phyloP scores from a whole-genome alignment of 2,329 filamentous ascomycete species.

The Ascochyta fabae region DNA sequence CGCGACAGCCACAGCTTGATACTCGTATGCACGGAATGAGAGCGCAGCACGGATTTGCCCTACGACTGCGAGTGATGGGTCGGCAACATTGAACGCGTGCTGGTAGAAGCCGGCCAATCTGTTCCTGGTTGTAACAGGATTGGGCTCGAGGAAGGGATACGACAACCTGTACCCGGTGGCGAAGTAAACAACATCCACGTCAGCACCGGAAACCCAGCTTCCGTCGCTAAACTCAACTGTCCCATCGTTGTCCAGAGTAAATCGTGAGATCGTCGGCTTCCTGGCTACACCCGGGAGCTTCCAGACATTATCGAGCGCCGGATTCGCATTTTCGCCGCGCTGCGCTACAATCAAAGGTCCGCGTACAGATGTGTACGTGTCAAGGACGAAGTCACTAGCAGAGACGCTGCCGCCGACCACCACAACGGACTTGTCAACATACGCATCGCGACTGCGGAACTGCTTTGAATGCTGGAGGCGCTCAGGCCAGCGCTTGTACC shows the following conservation, averaged over 20 bases:
- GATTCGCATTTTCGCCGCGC: slow-evolving; percentile 4
- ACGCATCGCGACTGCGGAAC: slow-evolving; percentile 54
- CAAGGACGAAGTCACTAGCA: slow-evolving; percentile 63
- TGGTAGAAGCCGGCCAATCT: slow-evolving; percentile 64
- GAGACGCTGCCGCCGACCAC: slow-evolving; percentile 70
- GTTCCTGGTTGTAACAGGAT: slow-evolving; percentile 60
- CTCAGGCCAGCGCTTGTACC: slow-evolving; percentile 53
- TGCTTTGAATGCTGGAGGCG: slow-evolving; percentile 63
- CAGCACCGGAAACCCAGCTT: slow-evolving; percentile 49
- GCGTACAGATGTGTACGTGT: slow-evolving; percentile 52
- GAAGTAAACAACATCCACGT: slow-evolving; percentile 69
- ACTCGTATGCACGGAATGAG: slow-evolving; percentile 73
- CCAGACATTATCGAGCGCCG: slow-evolving; percentile 60
- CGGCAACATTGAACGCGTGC: slow-evolving; percentile 62
- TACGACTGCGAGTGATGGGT: slow-evolving; percentile 64
- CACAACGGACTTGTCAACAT: slow-evolving; percentile 51
- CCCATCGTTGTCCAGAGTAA: slow-evolving; percentile 48
- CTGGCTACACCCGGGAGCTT: slow-evolving; percentile 60
- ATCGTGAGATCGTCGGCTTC: slow-evolving; percentile 57
- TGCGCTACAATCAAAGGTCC: slow-evolving; percentile 1
- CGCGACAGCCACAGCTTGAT: slow-evolving; percentile 68
- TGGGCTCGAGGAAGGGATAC: slow-evolving; percentile 58
- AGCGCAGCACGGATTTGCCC: slow-evolving; percentile 60
- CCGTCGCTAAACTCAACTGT: slow-evolving; percentile 66
- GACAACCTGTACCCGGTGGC: slow-evolving; percentile 72